A percentile compares a stretch with the other conserved stretches of the same genome.
phyloP scores from a whole-genome alignment of 208 protist species.

The Acanthamoeba healyi region DNA sequence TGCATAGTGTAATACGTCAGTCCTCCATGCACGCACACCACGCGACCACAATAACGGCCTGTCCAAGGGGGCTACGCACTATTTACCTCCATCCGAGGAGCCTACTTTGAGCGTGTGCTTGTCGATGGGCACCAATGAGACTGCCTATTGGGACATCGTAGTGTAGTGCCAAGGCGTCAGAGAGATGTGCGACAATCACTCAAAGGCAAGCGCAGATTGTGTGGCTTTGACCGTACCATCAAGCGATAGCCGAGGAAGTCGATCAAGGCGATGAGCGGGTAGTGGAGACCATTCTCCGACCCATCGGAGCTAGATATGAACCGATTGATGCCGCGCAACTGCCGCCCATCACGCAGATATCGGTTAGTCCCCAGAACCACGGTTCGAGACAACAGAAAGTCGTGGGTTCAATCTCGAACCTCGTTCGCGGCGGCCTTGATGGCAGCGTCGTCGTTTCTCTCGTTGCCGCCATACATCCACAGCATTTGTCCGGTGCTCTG shows the following conservation, averaged over 20 bases:
- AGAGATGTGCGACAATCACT: no score
- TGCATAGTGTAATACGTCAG: background rate
- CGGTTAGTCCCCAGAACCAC: no score
- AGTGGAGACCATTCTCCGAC: background rate
- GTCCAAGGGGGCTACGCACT: background rate
- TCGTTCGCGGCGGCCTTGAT: slow-evolving; percentile 54
- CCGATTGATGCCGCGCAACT: slow-evolving; percentile 18
- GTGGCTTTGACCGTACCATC: background rate
- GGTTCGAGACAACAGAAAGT: no score
- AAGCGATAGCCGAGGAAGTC: slow-evolving; percentile 45
- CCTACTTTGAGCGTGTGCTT: background rate
- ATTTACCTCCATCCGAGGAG: slow-evolving; percentile 26
- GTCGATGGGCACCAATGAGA: slow-evolving; percentile 6
- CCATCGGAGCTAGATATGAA: slow-evolving; percentile 19
- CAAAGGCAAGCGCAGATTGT: no score
- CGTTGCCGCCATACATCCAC: slow-evolving; percentile 47
- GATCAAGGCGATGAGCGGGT: slow-evolving; percentile 31
- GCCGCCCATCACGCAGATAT: no score
- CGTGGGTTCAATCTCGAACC: background rate
- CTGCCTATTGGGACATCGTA: no score
- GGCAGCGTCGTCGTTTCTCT: slow-evolving; percentile 4
- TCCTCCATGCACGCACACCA: no score
- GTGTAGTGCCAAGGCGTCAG: background rate
- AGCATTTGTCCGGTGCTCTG: background rate
- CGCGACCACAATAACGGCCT: background rate